Evolutionary conservation across 1,139 yeast species (phyloP).

Genomic region (Kodamaea derodonti): DNA sequence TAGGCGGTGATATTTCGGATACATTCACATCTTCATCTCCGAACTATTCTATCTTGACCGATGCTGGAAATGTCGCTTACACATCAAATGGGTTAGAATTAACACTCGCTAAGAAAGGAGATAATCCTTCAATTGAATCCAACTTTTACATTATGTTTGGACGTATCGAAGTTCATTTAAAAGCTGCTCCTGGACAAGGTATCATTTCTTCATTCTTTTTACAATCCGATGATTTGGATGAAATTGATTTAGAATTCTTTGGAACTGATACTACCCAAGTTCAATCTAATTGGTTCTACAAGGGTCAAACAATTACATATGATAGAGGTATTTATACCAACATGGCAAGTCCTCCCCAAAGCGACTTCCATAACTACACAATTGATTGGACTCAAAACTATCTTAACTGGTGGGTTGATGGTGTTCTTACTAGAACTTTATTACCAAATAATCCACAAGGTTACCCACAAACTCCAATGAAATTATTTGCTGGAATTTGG

Average conservation of each 20-base stretch:
- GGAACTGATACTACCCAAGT: constrained; percentile 72
- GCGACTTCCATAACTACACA: constrained; percentile 38
- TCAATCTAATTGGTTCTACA: constrained; percentile 79
- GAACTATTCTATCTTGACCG: constrained; percentile 23
- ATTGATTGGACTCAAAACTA: constrained; percentile 32
- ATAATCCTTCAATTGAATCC: constrained; percentile 73
- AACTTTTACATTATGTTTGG: constrained; percentile 87
- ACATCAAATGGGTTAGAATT: constrained; percentile 50
- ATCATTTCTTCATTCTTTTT: constrained; percentile 75
- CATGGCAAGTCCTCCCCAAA: constrained; percentile 45
- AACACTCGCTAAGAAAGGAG: constrained; percentile 57
- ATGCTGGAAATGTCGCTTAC: constrained; percentile 23
- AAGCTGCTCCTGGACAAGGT: constrained; percentile 75
- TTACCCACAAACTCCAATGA: constrained; percentile 51
- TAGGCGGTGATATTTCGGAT: constrained; percentile 51
- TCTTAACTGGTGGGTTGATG: constrained; percentile 43
- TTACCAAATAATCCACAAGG: constrained; percentile 34
- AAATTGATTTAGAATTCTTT: constrained; percentile 80
- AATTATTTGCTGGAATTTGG: constrained; percentile 40
- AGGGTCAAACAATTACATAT: constrained; percentile 71
- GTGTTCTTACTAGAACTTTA: constrained; percentile 40
- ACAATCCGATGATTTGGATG: constrained; percentile 85
- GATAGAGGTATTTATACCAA: constrained; percentile 74
- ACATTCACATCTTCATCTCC: constrained; percentile 44
- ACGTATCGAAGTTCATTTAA: constrained; percentile 63